phyloP scores from a whole-genome alignment of 2,329 filamentous ascomycete species.

The Epicoccum sorghinum region DNA sequence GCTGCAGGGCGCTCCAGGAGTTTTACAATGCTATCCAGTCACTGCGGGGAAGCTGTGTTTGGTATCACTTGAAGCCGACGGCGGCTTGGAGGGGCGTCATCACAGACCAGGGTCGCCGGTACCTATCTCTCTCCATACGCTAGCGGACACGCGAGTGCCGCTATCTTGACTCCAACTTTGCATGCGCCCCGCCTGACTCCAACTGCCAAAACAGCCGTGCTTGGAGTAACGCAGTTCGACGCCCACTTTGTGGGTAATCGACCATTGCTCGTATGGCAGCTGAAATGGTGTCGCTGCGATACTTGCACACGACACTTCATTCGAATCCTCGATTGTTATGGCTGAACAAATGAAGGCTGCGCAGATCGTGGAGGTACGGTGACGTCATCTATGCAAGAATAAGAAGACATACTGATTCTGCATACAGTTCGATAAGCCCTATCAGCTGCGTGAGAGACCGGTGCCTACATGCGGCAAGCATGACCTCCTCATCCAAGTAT shows the following conservation, averaged over 20 bases:
- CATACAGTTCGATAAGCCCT: constrained; percentile 23
- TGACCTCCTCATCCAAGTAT: constrained; percentile 30
- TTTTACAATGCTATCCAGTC: constrained; percentile 12
- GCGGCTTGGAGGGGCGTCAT: constrained; percentile 12
- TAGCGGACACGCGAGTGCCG: not conserved
- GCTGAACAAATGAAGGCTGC: constrained; percentile 26
- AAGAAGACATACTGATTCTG: not conserved
- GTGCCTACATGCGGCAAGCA: constrained; percentile 25
- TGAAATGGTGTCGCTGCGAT: not conserved
- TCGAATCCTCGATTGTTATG: not conserved
- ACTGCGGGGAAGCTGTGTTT: constrained; percentile 21
- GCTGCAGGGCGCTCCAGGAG: not conserved
- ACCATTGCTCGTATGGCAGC: not conserved
- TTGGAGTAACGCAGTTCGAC: not conserved
- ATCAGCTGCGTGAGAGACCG: constrained; percentile 22
- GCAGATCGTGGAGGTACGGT: constrained; percentile 24
- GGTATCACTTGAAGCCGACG: constrained; percentile 12
- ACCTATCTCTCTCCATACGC: not conserved
- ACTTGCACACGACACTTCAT: not conserved
- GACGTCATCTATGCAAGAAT: constrained; percentile 12
- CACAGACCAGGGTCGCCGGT: not conserved
- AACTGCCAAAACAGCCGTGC: not conserved
- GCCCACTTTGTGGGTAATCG: not conserved
- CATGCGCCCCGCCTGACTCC: not conserved
- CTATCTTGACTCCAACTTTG: constrained; percentile 10